Percentiles rank a stretch among this genome's conserved stretches.
phyloP scores from a whole-genome alignment of 805 yeast species.

The Ogataea saltuana region DNA sequence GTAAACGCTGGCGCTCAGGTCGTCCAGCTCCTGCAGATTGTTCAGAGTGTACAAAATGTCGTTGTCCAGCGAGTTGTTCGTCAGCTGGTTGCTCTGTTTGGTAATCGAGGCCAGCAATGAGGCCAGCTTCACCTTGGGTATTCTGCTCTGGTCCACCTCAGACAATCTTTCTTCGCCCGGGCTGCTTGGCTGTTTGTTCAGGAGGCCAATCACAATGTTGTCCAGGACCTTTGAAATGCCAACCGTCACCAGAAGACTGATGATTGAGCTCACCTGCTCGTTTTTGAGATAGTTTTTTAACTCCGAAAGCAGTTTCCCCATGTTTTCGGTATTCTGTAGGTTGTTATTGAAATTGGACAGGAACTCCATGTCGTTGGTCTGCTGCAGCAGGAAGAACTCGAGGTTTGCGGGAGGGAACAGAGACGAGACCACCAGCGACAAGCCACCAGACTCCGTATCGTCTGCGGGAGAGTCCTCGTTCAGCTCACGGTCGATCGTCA shows the following conservation, averaged over 20 bases:
- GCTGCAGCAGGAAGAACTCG: conserved; percentile 55
- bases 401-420: conserved; percentile 53
- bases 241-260: conserved; percentile 41
- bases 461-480: not conserved
- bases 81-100: conserved; percentile 52
- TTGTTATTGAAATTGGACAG: conserved; percentile 33
- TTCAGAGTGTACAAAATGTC: conserved; percentile 42
- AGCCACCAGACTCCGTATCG: conserved; percentile 4
- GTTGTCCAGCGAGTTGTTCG: conserved; percentile 34
- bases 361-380: conserved; percentile 48
- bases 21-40: conserved; percentile 67
- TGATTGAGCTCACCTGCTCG: conserved; percentile 33
- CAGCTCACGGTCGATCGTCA: conserved; percentile 23
- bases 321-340: conserved; percentile 26
- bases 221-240: conserved; percentile 51
- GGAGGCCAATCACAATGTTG: conserved; percentile 36
- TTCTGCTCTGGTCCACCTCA: conserved; percentile 15
- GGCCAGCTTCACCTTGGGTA: conserved; percentile 54
- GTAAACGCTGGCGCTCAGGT: conserved; percentile 86
- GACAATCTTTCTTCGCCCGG: too few relatives aligned
- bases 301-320: conserved; percentile 34
- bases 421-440: conserved; percentile 31
- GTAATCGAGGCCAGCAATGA: conserved; percentile 67
- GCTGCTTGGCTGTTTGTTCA: conserved; percentile 16
- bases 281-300: conserved; percentile 31